Conservation (phyloP, 352 stramenopile genomes). For the Phytophthora fragariae region DNA sequence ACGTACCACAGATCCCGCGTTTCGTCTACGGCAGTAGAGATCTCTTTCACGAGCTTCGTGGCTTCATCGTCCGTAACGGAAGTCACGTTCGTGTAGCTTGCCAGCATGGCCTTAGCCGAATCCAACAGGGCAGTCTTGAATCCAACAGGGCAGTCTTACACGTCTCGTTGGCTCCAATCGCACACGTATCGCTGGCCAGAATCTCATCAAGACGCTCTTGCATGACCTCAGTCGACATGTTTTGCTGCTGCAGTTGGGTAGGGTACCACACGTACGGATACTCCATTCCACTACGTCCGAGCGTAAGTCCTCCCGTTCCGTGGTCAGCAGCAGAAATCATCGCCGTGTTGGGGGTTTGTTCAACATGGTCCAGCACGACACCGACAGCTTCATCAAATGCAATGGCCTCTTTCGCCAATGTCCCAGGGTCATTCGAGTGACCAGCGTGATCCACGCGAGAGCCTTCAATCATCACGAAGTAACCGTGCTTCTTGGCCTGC, state of each 20-base stretch:
- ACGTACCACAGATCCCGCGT: conserved; percentile 49
- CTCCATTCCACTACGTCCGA: conserved; percentile 39
- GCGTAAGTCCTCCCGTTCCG: conserved; percentile 68
- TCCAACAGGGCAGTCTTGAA: conserved; percentile 48
- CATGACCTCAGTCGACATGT: conserved; percentile 69
- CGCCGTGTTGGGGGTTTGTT: conserved; percentile 56
- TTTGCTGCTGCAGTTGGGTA: conserved; percentile 53
- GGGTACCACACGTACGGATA: conserved; percentile 61
- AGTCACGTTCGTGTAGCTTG: conserved; percentile 63
- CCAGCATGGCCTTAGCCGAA: conserved; percentile 46
- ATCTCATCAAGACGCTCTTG: conserved; percentile 41
- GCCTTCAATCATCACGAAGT: conserved; percentile 81
- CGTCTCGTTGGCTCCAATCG: conserved; percentile 37
- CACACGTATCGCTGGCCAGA: conserved; percentile 42
- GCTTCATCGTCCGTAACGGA: conserved; percentile 38
- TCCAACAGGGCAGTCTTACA: conserved; percentile 56
- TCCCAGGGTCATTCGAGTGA: conserved; percentile 73
- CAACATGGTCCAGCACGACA: conserved; percentile 65
- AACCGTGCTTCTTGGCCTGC: conserved; percentile 75
- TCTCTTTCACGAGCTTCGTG: conserved; percentile 40
- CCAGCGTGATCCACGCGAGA: conserved; percentile 76
- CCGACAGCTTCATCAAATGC: conserved; percentile 75
- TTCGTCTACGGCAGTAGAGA: conserved; percentile 52
- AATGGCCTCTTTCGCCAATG: conserved; percentile 75
- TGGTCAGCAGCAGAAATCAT: conserved; percentile 71